Evolutionary conservation across 2,329 filamentous ascomycete species (phyloP).

Genomic region (Rutstroemia sydowiana): DNA sequence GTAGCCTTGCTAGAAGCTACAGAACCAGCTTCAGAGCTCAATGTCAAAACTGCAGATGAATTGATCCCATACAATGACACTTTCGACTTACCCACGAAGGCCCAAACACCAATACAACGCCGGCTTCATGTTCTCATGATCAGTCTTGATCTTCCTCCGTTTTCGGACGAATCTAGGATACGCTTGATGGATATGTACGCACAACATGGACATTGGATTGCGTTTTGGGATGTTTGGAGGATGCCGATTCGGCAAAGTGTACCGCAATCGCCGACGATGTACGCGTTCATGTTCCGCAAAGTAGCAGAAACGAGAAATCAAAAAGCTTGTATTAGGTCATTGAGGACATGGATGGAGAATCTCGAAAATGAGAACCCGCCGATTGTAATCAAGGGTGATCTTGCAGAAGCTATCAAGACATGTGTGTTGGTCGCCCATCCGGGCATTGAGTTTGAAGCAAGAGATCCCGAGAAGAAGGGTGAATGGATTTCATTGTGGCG

Average conservation of each 20-base stretch:
- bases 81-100: conserved; percentile 18
- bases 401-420: conserved; percentile 43
- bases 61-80: conserved; percentile 15
- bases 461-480: conserved; percentile 7
- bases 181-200: conserved; percentile 42
- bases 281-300: conserved; percentile 44
- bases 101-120: conserved; percentile 16
- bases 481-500: conserved; percentile 21
- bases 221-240: conserved; percentile 56
- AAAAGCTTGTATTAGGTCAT: conserved; percentile 38
- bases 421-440: conserved; percentile 52
- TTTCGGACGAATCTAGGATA: conserved; percentile 32
- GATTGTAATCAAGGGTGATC: conserved; percentile 36
- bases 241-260: conserved; percentile 43
- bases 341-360: conserved; percentile 49
- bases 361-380: conserved; percentile 49
- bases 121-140: conserved; percentile 40
- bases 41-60: conserved; percentile 23
- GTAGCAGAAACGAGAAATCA: conserved; percentile 40
- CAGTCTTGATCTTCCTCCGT: conserved; percentile 37
- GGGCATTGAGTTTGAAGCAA: conserved; percentile 15
- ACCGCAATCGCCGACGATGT: conserved; percentile 45
- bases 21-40: conserved; percentile 1
- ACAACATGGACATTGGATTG: conserved; percentile 41
- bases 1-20: conserved; percentile 22